Evolutionary conservation across 2,329 filamentous ascomycete species (phyloP).

Genomic region (Nothomitra cinnamomea): DNA sequence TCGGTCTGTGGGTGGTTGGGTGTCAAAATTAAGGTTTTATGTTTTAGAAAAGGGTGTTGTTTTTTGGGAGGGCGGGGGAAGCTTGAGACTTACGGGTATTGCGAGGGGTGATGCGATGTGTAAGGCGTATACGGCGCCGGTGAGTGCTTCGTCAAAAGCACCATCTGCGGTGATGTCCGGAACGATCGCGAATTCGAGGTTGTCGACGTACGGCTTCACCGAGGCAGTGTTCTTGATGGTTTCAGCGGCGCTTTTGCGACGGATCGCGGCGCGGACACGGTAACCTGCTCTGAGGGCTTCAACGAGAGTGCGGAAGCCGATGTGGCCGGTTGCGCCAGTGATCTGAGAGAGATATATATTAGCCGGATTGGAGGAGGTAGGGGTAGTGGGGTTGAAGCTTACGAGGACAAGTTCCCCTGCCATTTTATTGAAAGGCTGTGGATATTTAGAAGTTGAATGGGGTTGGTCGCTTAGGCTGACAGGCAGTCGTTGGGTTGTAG

Average conservation of each 20-base stretch:
- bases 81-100: neutral
- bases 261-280: neutral
- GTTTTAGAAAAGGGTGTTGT: neutral
- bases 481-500: too few species aligned
- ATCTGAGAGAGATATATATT: neutral
- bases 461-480: too few species aligned
- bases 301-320: neutral
- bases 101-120: conserved; percentile 46
- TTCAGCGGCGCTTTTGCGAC: neutral
- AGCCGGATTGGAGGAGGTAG: neutral
- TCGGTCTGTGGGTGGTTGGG: conserved; percentile 22
- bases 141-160: conserved; percentile 3
- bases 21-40: too few species aligned
- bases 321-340: neutral
- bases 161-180: conserved; percentile 11
- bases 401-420: conserved; percentile 3
- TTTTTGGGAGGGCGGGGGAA: neutral
- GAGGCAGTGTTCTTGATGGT: neutral
- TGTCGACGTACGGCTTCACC: neutral
- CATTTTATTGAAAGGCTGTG: neutral
- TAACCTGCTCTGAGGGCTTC: conserved; percentile 1
- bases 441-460: too few species aligned
- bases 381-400: neutral
- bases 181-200: conserved; percentile 2
- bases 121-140: conserved; percentile 31